These are phyloP conservation scores for Phytophthora pisi DNA, from an alignment of 352 stramenopile species.

Conservation along the genomic window DNA sequence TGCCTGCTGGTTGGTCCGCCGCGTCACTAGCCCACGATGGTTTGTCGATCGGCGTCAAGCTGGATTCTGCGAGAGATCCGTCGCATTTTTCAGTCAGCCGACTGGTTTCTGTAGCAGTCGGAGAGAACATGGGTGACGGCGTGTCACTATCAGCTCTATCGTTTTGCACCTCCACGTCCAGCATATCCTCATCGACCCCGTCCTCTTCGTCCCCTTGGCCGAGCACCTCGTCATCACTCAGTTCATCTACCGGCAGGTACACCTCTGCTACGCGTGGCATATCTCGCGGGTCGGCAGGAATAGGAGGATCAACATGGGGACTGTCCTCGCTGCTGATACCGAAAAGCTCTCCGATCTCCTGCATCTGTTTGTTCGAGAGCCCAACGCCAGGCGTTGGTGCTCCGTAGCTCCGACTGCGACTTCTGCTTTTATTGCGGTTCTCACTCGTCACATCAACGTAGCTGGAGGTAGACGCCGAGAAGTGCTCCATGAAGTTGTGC, in stretches of 20 bases:
- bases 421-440: conserved; percentile 30
- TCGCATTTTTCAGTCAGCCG: conserved; percentile 5
- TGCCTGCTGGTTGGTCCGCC: conserved; percentile 4
- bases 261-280: conserved; percentile 42
- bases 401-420: conserved; percentile 30
- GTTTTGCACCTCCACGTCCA: conserved; percentile 9
- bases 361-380: conserved; percentile 52
- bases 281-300: conserved; percentile 27
- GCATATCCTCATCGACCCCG: conserved; percentile 12
- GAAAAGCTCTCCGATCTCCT: conserved; percentile 59
- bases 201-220: conserved; percentile 23
- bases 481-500: conserved; percentile 72
- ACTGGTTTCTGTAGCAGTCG: conserved; percentile 9
- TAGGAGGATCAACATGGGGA: conserved; percentile 12
- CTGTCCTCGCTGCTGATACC: conserved; percentile 40
- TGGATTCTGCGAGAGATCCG: conserved; percentile 14
- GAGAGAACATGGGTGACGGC: conserved; percentile 38
- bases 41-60: conserved; percentile 12
- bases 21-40: conserved; percentile 17
- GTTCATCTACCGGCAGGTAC: conserved; percentile 35
- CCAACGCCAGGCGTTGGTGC: conserved; percentile 23
- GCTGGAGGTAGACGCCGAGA: conserved; percentile 28
- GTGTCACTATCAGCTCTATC: conserved; percentile 8
- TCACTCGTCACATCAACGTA: conserved; percentile 24
- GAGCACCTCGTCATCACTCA: conserved; percentile 31